phyloP scores from a whole-genome alignment of 2,329 filamentous ascomycete species.

The Penicillium sp. region DNA sequence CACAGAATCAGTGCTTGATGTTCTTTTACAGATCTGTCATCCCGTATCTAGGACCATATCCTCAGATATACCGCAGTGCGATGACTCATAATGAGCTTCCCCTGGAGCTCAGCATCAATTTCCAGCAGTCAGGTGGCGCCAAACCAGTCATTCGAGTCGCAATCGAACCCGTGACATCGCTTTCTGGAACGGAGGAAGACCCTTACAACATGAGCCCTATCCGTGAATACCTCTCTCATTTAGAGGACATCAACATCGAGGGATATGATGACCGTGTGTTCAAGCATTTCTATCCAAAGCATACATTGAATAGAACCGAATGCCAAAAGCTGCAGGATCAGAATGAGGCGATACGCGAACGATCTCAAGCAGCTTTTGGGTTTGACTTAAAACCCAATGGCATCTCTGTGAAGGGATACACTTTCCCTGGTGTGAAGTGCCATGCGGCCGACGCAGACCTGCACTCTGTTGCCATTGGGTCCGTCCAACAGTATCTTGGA shows the following conservation, averaged over 20 bases:
- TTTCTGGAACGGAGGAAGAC: slow-evolving; percentile 6
- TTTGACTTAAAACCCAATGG: slow-evolving; percentile 16
- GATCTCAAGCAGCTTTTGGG: slow-evolving; percentile 20
- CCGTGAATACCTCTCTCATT: not conserved
- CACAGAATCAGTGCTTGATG: not conserved
- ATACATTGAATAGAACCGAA: not conserved
- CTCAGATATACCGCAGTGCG: slow-evolving; percentile 9
- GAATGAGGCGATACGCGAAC: not conserved
- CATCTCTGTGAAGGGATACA: slow-evolving; percentile 24
- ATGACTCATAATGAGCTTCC: slow-evolving; percentile 23
- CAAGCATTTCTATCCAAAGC: not conserved
- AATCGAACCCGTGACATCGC: slow-evolving; percentile 11
- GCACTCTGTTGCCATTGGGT: not conserved
- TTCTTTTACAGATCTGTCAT: not conserved
- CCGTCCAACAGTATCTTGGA: not conserved
- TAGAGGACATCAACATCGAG: not conserved
- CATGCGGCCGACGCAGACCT: not conserved
- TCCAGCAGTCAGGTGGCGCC: slow-evolving; percentile 10
- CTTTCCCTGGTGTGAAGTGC: slow-evolving; percentile 11
- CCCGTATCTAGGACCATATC: slow-evolving; percentile 22
- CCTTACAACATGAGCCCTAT: slow-evolving; percentile 8
- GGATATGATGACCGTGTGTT: not conserved
- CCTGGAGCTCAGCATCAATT: slow-evolving; percentile 27
- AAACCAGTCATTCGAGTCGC: slow-evolving; percentile 17
- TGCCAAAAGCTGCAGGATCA: not conserved